Evolutionary conservation across 108 stramenopile species (phyloP), one percentile per base, ranked within the genome.

Genomic region (Cylindrotheca fusiformis): DNA sequence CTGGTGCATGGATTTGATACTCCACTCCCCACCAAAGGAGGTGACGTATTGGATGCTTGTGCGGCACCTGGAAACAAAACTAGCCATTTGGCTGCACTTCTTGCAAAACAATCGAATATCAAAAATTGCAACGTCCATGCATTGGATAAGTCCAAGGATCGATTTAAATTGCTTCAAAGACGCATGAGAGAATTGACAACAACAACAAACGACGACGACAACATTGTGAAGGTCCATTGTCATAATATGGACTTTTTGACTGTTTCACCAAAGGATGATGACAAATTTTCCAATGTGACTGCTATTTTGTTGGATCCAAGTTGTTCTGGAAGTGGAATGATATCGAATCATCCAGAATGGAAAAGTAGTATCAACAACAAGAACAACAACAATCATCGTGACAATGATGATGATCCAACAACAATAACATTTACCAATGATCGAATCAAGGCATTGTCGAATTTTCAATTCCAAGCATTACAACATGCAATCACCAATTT

Each of bases 61-160:
- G 94, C 98, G 14, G 97, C 99, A 26, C 99, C 99, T 1, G 99
- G 99, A 0, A 99, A 98, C 70, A 99, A 99, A 68, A 98, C 99
- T 18, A 85, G 88, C 58, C 99, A 99, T 76, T 82, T 96, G 53
- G 97, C 97, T n/a, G 82, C 97, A 12, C 60, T 96, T 47, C 50
- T 96, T 21, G 23, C 52, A 1, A 58, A 21, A 58, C 50, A 30
- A 55, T 33, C 32, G 56, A 33, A 28, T 32, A 63, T 55, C 20
- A 28, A 33, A 62, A 71, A 22, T 27, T 36, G 44, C 21, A 62
- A 26, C 1, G 85, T 98, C 27, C 86, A 92, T 51, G 99, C 97
- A 12, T 87, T 93, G 29, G 99, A 99, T 73, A 90, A 96, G 33
- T 80, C 76, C 30, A 62, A 75, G 28, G 27, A 81, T 24, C 88